phyloP scores from a whole-genome alignment of 257 asterid species.

The Cynanchum wilfordii region DNA sequence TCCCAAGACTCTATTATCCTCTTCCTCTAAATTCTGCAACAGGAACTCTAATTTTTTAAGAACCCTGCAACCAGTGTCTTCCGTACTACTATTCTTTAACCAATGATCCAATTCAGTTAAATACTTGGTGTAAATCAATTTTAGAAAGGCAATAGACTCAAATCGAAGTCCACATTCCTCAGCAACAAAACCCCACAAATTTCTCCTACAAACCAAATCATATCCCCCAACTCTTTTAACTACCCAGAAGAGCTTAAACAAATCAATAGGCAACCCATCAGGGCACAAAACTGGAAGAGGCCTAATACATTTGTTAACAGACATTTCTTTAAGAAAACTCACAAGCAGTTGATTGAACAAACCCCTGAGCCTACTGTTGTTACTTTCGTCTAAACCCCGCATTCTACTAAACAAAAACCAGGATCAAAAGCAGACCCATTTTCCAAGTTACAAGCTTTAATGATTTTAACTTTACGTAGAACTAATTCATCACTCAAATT shows the following conservation, averaged over 20 bases:
- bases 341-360: conserved; percentile 52
- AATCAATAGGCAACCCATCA: conserved; percentile 46
- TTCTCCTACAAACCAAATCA: conserved; percentile 27
- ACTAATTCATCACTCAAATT: conserved; percentile 28
- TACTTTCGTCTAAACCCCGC: conserved; percentile 42
- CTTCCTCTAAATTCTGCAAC: conserved; percentile 35
- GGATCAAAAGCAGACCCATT: conserved; percentile 26
- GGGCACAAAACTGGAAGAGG: conserved; percentile 51
- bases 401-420: conserved; percentile 29
- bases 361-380: conserved; percentile 47
- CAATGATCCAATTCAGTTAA: conserved; percentile 55
- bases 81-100: conserved; percentile 28
- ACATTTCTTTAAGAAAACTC: conserved; percentile 37
- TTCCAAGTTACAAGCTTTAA: conserved; percentile 12
- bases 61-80: conserved; percentile 25
- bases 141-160: conserved; percentile 29
- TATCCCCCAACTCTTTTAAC: conserved; percentile 60
- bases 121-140: conserved; percentile 50
- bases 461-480: conserved; percentile 22
- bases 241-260: conserved; percentile 61
- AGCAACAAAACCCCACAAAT: conserved; percentile 54
- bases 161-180: conserved; percentile 47
- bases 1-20: conserved; percentile 19
- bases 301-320: conserved; percentile 28
- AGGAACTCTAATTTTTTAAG: conserved; percentile 38